Conservation (phyloP, 768 basidiomycete species). For the Tulasnella calospora region DNA sequence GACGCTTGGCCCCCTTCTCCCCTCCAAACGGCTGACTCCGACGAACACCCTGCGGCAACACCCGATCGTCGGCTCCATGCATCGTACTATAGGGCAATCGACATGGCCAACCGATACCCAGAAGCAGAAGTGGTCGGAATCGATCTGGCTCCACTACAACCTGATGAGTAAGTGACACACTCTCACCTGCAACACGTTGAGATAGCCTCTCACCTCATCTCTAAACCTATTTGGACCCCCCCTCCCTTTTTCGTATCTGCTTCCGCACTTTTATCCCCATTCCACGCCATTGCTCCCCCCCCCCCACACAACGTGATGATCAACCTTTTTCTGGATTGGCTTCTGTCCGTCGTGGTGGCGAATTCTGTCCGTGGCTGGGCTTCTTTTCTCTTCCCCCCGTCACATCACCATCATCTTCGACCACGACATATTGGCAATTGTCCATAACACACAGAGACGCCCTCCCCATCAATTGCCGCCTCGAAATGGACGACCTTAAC, state of each 20-base stretch:
- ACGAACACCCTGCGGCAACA: background rate
- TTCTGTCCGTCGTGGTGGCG: background rate
- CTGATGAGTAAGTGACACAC: slow-evolving; percentile 7
- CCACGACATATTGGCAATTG: background rate
- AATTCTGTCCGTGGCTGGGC: background rate
- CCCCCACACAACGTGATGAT: background rate
- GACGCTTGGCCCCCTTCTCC: background rate
- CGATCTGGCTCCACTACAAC: slow-evolving; percentile 17
- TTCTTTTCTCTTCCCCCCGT: background rate
- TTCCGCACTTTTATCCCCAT: background rate
- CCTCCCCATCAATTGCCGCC: background rate
- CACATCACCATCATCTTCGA: background rate
- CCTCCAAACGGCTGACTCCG: background rate
- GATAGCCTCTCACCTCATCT: background rate
- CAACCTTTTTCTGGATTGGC: background rate
- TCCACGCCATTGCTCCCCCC: background rate
- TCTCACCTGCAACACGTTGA: slow-evolving; percentile 10
- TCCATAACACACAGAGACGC: background rate
- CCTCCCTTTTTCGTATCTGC: background rate
- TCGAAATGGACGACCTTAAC: slow-evolving; percentile 26
- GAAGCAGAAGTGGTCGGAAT: slow-evolving; percentile 20
- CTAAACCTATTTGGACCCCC: background rate
- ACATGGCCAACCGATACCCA: slow-evolving; percentile 18
- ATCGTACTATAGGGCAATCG: background rate
- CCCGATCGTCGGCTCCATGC: background rate